Percentiles rank a stretch among this genome's conserved stretches.
These are phyloP conservation scores for Clavispora santaluciae DNA, from an alignment of 805 yeast genomes.

Conservation along the genomic window DNA sequence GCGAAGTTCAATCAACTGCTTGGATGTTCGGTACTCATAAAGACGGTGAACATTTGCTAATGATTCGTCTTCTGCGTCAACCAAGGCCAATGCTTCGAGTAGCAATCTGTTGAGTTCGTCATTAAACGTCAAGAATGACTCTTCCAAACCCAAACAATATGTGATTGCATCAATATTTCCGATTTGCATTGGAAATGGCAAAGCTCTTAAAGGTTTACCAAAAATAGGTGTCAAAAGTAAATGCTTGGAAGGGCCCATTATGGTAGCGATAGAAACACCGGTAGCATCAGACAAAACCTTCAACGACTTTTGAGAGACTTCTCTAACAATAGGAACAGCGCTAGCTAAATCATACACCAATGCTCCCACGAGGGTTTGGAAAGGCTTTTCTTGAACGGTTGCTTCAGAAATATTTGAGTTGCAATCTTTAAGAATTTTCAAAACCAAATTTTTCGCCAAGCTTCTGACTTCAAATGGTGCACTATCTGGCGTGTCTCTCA, in stretches of 20 bases:
- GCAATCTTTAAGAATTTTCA: conserved; percentile 60
- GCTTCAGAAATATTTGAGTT: conserved; percentile 56
- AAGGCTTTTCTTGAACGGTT: conserved; percentile 62
- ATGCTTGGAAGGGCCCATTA: conserved; percentile 79
- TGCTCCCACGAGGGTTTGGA: conserved; percentile 80
- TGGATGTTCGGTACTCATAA: conserved; percentile 81
- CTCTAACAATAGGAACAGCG: conserved; percentile 77
- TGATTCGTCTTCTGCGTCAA: conserved; percentile 97
- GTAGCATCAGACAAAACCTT: conserved; percentile 66
- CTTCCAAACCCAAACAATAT: conserved; percentile 75
- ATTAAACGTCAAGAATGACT: conserved; percentile 76
- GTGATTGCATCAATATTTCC: conserved; percentile 98
- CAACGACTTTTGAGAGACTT: conserved; percentile 72
- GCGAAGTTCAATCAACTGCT: conserved; percentile 79
- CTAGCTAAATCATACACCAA: conserved; percentile 90
- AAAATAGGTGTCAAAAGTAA: conserved; percentile 87
- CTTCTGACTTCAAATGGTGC: conserved; percentile 77
- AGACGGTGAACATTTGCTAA: conserved; percentile 82
- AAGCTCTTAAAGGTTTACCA: conserved; percentile 92
- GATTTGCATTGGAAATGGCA: conserved; percentile 98
- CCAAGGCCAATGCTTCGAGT: conserved; percentile 87
- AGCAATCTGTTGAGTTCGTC: conserved; percentile 84
- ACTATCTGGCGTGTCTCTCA: conserved; percentile 84
- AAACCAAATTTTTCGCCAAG: conserved; percentile 64
- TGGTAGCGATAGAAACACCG: conserved; percentile 59